Conservation (phyloP, 2,329 filamentous ascomycete species). For the Calonectria leucothoes region DNA sequence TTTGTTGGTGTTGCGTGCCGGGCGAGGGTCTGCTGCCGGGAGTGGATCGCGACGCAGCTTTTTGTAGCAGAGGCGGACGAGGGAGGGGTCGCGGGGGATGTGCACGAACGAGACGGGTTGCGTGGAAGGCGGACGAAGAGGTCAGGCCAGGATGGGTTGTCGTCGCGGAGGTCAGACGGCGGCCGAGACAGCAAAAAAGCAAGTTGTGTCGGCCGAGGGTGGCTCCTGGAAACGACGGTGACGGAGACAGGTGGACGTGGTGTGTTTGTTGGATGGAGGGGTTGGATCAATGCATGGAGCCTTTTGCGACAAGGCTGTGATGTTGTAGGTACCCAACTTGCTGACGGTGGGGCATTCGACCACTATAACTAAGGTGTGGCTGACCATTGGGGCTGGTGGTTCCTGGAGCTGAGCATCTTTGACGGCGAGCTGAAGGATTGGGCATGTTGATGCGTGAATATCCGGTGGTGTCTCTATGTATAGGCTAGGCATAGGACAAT, state of each 20-base stretch:
- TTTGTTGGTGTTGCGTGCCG: neutral
- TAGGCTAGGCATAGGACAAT: neutral
- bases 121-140: neutral
- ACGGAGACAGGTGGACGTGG: constrained; percentile 1
- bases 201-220: constrained; percentile 6
- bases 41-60: constrained; percentile 18
- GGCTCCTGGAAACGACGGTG: constrained; percentile 5
- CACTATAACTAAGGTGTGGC: constrained; percentile 15
- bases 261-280: constrained; percentile 38
- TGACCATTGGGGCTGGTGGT: constrained; percentile 12
- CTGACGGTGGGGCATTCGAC: constrained; percentile 35
- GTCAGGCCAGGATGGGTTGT: neutral
- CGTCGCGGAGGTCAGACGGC: neutral
- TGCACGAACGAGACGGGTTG: constrained; percentile 23
- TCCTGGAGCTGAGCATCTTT: neutral
- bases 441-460: neutral
- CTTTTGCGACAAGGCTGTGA: constrained; percentile 43
- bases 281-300: constrained; percentile 31
- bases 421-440: neutral
- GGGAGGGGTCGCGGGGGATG: neutral
- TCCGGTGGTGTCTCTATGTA: neutral
- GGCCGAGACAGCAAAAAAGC: neutral
- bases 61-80: constrained; percentile 9
- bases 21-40: constrained; percentile 8
- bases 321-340: constrained; percentile 30